phyloP scores from a whole-genome alignment of 2,329 filamentous ascomycete genomes.

The Fusarium secorum region DNA sequence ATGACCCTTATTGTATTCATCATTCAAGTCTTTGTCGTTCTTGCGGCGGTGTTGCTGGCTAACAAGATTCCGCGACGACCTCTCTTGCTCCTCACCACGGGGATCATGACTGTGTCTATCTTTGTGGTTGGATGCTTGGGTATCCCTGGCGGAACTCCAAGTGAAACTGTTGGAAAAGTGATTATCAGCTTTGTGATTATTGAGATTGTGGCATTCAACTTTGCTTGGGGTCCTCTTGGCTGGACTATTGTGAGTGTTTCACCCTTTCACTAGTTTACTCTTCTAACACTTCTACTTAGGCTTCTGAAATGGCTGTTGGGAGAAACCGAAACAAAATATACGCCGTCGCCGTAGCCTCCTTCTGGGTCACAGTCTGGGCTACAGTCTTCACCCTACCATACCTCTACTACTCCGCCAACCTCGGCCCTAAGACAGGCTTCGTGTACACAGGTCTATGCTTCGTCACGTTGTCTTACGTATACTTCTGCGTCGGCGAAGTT shows the following conservation, averaged over 20 bases:
- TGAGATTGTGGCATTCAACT: slow-evolving; percentile 55
- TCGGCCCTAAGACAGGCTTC: slow-evolving; percentile 51
- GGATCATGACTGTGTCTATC: slow-evolving; percentile 51
- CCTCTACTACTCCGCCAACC: slow-evolving; percentile 50
- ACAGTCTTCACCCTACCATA: slow-evolving; percentile 52
- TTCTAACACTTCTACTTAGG: slow-evolving; percentile 28
- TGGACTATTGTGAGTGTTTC: slow-evolving; percentile 47
- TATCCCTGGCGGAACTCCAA: slow-evolving; percentile 42
- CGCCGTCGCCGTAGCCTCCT: slow-evolving; percentile 50
- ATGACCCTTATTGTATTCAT: slow-evolving; percentile 53
- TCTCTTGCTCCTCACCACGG: slow-evolving; percentile 49
- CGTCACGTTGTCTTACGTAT: slow-evolving; percentile 48
- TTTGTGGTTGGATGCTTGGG: slow-evolving; percentile 54
- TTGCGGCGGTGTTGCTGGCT: slow-evolving; percentile 49
- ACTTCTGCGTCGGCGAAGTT: slow-evolving; percentile 47
- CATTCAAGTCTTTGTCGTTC: slow-evolving; percentile 53
- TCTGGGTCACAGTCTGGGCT: slow-evolving; percentile 54
- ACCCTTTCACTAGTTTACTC: rapidly evolving
- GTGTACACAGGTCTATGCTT: slow-evolving; percentile 48
- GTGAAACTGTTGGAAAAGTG: slow-evolving; percentile 47
- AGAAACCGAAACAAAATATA: slow-evolving; percentile 51
- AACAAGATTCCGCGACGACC: slow-evolving; percentile 52
- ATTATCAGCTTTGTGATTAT: slow-evolving; percentile 54
- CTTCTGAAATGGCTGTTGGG: slow-evolving; percentile 57
- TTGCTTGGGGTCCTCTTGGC: slow-evolving; percentile 50